Evolutionary conservation across 1,284 basidiomycete species (phyloP), one percentile per base, ranked within the genome.

Genomic region (Trichosporon coremiiforme): DNA sequence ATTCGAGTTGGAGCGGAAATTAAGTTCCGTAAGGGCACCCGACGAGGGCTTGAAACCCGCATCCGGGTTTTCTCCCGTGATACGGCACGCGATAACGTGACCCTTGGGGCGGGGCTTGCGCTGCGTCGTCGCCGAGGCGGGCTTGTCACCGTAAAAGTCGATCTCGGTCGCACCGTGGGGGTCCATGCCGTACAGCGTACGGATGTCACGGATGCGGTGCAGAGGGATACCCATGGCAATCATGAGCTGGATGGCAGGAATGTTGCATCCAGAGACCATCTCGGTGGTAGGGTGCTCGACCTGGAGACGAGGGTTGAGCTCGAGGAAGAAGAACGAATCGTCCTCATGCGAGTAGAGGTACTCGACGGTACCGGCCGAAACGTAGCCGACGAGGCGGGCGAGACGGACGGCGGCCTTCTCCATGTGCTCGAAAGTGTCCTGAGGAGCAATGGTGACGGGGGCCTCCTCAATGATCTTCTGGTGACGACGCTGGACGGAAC

Each of bases 381-480:
- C 97, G 85, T 99, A 99, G 65, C 97, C 97, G 71, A 99, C 97
- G 50, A 99, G 90, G 85, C 98, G 99, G 62, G 96, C 95, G 29
- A 99, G 87, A 78, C 97, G 90, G 62, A 99, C 97, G 45, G 97
- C 97, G 13, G 97, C 95, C 77, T 95, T 94, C 83, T 99, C 97
- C 97, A 99, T 99, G 84, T 95, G 86, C 82, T 95, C 93, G 77
- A 98, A 98, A 12, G 89, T 95, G 62, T 91, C 91, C 65, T 89
- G 90, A 78, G 89, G 91, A 20, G 97, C 97, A 75, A 99, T 98
- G 22, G 96, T 98, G 66, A 99, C 96, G 31, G 97, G 97, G 9
- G 97, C 97, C 84, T 99, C 97, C 85, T 99, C 97, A 72, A 99
- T 99, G 77, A 99, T 99, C 87, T 99, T 99, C 84, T 99, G 97